phyloP scores from a whole-genome alignment of 2,329 filamentous ascomycete genomes.

The Seiridium unicorne region DNA sequence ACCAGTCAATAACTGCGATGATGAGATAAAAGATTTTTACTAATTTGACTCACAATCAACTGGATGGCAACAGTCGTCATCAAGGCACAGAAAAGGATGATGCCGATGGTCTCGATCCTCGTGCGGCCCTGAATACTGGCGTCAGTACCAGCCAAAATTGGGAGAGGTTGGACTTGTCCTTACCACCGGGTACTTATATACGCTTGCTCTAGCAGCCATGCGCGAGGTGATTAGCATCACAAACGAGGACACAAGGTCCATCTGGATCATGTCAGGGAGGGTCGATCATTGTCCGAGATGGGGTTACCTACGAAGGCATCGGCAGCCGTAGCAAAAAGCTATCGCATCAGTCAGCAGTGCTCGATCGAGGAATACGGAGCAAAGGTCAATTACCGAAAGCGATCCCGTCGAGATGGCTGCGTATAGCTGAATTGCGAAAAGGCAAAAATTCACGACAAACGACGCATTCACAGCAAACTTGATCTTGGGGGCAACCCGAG shows the following conservation, averaged over 20 bases:
- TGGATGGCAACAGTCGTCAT: slow-evolving; percentile 67
- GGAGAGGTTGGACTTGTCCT: slow-evolving; percentile 17
- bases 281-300: slow-evolving; percentile 12
- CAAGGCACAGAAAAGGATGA: slow-evolving; percentile 64
- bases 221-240: slow-evolving; percentile 62
- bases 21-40: not conserved
- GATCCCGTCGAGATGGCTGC: slow-evolving; percentile 58
- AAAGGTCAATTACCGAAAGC: slow-evolving; percentile 38
- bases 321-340: slow-evolving; percentile 63
- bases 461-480: slow-evolving; percentile 52
- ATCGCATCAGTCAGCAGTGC: slow-evolving; percentile 17
- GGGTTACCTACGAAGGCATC: slow-evolving; percentile 53
- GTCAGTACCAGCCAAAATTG: slow-evolving; percentile 9
- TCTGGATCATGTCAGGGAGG: slow-evolving; percentile 29
- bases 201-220: slow-evolving; percentile 56
- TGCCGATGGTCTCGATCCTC: slow-evolving; percentile 62
- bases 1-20: slow-evolving; percentile 7
- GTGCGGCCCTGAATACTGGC: slow-evolving; percentile 45
- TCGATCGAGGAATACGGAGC: slow-evolving; percentile 3
- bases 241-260: slow-evolving; percentile 63
- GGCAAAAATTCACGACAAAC: slow-evolving; percentile 49
- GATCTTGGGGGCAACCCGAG: slow-evolving; percentile 48
- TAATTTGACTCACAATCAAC: slow-evolving; percentile 44
- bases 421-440: slow-evolving; percentile 59
- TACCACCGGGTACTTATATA: slow-evolving; percentile 61